phyloP scores from a whole-genome alignment of 768 basidiomycete genomes.

The Tulasnella sp. region DNA sequence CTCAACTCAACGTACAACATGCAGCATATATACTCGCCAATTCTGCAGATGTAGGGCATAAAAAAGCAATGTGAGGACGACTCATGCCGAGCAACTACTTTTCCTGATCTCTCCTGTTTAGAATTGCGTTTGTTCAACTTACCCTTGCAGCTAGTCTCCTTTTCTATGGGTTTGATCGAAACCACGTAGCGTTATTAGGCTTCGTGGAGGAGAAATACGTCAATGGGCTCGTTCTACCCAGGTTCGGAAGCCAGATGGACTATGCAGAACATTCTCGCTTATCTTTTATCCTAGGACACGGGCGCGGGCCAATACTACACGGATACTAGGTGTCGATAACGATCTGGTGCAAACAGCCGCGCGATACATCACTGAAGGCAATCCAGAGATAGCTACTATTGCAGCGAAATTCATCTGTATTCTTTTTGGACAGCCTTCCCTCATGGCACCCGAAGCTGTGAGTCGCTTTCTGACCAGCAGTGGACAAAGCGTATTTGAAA shows the following conservation, averaged over 20 bases:
- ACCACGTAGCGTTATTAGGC: constrained; percentile 34
- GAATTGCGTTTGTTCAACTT: constrained; percentile 42
- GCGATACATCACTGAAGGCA: constrained; percentile 39
- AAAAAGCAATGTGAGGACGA: not conserved
- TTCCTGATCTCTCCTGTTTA: constrained; percentile 15
- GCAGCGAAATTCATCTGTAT: constrained; percentile 52
- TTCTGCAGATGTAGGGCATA: not conserved
- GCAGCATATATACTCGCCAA: constrained; percentile 30
- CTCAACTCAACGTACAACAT: constrained; percentile 39
- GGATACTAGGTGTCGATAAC: constrained; percentile 35
- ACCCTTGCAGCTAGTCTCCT: constrained; percentile 52
- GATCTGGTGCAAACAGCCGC: constrained; percentile 46
- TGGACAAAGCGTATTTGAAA: constrained; percentile 43
- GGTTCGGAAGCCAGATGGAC: not conserved
- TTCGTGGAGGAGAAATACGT: constrained; percentile 24
- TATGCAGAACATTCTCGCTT: not conserved
- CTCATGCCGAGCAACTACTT: not conserved
- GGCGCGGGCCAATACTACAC: not conserved
- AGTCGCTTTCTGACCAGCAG: constrained; percentile 66
- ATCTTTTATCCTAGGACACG: not conserved
- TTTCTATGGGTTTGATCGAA: constrained; percentile 55
- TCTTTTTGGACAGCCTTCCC: constrained; percentile 49
- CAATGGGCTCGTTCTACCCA: not conserved
- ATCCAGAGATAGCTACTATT: constrained; percentile 42
- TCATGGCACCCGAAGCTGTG: constrained; percentile 54